Percentiles rank a stretch among this genome's conserved stretches.
Conservation (phyloP, 352 stramenopile species). For the Phytophthora litchii region DNA sequence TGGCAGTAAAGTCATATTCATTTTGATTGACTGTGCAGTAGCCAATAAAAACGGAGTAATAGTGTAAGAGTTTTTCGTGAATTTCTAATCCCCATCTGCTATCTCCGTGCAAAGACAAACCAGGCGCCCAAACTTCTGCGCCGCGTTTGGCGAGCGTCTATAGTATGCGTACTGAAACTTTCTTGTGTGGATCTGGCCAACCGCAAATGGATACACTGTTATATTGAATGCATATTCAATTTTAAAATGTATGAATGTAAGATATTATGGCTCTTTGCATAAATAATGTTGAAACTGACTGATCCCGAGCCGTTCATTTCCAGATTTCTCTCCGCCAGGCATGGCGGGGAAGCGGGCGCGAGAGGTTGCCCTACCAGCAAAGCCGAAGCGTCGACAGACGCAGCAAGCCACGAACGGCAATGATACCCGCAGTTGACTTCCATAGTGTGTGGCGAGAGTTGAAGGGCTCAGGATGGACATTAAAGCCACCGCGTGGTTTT, state of each 20-base stretch:
- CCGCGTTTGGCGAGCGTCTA: neutral
- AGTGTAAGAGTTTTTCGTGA: neutral
- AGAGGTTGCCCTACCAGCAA: neutral
- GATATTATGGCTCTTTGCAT: neutral
- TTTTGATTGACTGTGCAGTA: neutral
- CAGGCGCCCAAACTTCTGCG: neutral
- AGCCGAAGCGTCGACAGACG: conserved; percentile 1
- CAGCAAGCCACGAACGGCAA: neutral
- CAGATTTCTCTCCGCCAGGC: neutral
- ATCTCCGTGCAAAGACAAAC: neutral
- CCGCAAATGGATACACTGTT: neutral
- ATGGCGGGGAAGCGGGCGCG: neutral
- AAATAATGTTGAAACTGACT: neutral
- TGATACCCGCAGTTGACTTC: conserved; percentile 1
- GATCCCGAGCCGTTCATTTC: conserved; percentile 1
- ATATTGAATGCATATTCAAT: neutral
- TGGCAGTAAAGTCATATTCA: neutral
- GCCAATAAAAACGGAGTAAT: neutral
- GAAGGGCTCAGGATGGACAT: conserved; percentile 7
- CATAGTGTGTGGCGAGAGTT: conserved; percentile 6
- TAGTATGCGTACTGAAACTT: neutral
- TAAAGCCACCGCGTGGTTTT: conserved; percentile 2
- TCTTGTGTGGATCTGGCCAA: neutral
- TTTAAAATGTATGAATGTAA: neutral
- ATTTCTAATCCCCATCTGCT: neutral